A percentile compares a stretch with the other conserved stretches of the same genome.
Conservation (phyloP, 2,329 filamentous ascomycete species). For the Phoma sp. region DNA sequence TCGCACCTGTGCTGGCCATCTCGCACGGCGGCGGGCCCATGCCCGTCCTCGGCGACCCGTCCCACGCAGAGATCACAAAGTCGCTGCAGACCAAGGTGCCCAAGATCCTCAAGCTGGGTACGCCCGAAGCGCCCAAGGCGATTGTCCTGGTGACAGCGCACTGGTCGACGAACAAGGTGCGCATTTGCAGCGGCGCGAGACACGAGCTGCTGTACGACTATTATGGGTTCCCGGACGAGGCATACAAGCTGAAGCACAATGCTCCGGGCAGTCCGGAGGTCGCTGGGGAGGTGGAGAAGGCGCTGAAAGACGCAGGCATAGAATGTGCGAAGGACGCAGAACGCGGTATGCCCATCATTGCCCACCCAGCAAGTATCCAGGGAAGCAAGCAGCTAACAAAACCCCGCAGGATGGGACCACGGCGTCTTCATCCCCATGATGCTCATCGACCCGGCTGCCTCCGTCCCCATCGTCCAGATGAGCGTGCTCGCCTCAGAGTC, state of each 20-base stretch:
- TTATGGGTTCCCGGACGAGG: conserved; percentile 62
- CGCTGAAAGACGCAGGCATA: conserved; percentile 57
- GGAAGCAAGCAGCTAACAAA: neutral
- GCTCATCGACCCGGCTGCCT: conserved; percentile 60
- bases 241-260: conserved; percentile 62
- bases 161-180: conserved; percentile 59
- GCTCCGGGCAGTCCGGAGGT: conserved; percentile 62
- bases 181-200: conserved; percentile 57
- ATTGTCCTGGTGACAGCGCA: conserved; percentile 66
- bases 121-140: conserved; percentile 56
- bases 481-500: conserved; percentile 62
- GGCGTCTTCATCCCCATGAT: conserved; percentile 66
- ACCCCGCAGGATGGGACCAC: conserved; percentile 60
- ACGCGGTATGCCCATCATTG: conserved; percentile 33
- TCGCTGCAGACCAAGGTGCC: conserved; percentile 62
- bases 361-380: too few species aligned
- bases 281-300: conserved; percentile 56
- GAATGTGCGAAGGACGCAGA: conserved; percentile 37
- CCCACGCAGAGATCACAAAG: conserved; percentile 57
- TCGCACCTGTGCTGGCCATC: conserved; percentile 48
- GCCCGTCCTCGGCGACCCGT: conserved; percentile 63
- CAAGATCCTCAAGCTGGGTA: conserved; percentile 61
- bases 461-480: conserved; percentile 63
- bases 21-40: conserved; percentile 59
- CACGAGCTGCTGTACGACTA: conserved; percentile 65